Conservation (phyloP, 352 stramenopile genomes). For the Phytophthora litchii region DNA sequence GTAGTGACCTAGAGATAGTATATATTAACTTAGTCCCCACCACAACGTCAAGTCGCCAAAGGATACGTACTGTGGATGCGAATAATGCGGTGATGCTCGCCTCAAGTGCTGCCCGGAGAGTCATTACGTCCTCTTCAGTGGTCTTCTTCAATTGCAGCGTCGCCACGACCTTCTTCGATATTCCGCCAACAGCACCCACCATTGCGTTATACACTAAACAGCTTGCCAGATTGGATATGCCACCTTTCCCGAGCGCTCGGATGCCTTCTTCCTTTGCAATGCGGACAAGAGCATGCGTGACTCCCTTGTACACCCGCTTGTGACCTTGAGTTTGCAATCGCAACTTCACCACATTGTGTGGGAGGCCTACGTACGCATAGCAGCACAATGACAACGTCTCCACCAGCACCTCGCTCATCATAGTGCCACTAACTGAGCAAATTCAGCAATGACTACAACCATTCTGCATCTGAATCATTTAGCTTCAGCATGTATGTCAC, state of each 20-base stretch:
- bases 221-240: conserved; percentile 67
- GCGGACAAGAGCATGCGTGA: conserved; percentile 54
- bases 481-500: conserved; percentile 3
- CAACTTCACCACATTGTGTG: conserved; percentile 84
- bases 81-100: conserved; percentile 65
- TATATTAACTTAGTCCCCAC: not conserved
- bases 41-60: too few species aligned
- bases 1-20: conserved; percentile 55
- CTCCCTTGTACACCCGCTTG: conserved; percentile 54
- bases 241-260: conserved; percentile 73
- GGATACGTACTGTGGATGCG: conserved; percentile 55
- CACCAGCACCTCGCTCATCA: conserved; percentile 49
- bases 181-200: conserved; percentile 72
- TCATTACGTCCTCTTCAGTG: conserved; percentile 38
- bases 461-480: not conserved
- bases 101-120: conserved; percentile 2
- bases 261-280: conserved; percentile 71
- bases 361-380: conserved; percentile 68
- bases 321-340: conserved; percentile 72
- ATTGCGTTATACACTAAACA: conserved; percentile 83
- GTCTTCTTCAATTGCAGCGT: conserved; percentile 44
- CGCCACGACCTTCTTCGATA: conserved; percentile 52
- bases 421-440: not conserved
- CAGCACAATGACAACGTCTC: conserved; percentile 62
- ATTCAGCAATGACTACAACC: conserved; percentile 8